A percentile compares a stretch with the other conserved stretches of the same genome.
These are phyloP conservation scores for Lentinula lateritia DNA, from an alignment of 768 basidiomycete species.

Conservation along the genomic window DNA sequence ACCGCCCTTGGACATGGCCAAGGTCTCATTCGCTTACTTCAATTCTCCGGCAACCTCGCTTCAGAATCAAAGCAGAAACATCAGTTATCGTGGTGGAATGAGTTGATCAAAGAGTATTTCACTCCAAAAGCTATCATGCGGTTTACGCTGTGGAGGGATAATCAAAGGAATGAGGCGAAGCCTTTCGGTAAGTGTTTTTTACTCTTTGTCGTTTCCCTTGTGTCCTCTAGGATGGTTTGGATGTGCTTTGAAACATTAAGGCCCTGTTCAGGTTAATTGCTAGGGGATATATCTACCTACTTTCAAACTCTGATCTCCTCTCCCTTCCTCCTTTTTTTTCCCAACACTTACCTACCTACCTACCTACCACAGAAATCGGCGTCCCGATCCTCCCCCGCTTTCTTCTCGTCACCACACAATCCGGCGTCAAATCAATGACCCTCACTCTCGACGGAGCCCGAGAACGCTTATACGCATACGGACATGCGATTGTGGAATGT, in stretches of 20 bases:
- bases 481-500: constrained; percentile 63
- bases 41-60: constrained; percentile 65
- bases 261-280: no score
- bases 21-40: constrained; percentile 57
- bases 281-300: no score
- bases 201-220: no score
- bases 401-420: constrained; percentile 79
- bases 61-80: constrained; percentile 57
- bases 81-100: constrained; percentile 62
- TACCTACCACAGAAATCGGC: constrained; percentile 55
- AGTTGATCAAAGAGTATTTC: constrained; percentile 64
- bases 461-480: constrained; percentile 46
- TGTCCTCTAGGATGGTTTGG: no score
- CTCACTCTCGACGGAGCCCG: constrained; percentile 74
- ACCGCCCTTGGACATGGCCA: constrained; percentile 50
- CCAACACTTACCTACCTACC: no score
- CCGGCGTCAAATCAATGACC: constrained; percentile 80
- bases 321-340: no score
- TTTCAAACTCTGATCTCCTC: no score
- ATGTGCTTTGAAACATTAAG: no score
- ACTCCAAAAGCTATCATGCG: constrained; percentile 67
- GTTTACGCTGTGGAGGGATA: constrained; percentile 86
- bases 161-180: constrained; percentile 71
- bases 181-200: constrained; percentile 59
- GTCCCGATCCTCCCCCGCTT: constrained; percentile 78